These are phyloP conservation scores for Logfia minima DNA, from an alignment of 129 eudicot species.

Conservation along the genomic window DNA sequence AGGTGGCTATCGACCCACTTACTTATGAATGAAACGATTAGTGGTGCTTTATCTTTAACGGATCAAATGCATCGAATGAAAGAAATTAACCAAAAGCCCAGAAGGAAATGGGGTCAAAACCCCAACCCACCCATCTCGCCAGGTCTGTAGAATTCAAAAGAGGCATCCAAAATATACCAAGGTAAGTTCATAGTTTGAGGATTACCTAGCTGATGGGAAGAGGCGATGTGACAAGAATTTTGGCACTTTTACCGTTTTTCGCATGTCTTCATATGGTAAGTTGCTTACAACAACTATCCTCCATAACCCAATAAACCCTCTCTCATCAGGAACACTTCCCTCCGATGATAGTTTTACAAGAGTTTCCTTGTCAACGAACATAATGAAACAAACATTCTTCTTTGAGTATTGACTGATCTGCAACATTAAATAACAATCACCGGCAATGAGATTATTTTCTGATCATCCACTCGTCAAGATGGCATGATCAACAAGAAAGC, in stretches of 20 bases:
- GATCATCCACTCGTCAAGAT: neutral
- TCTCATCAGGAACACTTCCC: constrained; percentile 74
- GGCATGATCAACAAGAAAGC: neutral
- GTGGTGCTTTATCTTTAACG: neutral
- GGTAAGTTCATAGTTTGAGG: constrained; percentile 17
- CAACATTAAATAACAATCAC: constrained; percentile 29
- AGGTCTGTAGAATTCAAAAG: neutral
- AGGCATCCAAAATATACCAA: neutral
- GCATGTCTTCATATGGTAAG: constrained; percentile 85
- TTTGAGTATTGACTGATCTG: constrained; percentile 87
- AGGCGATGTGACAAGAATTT: constrained; percentile 92
- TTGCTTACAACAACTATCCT: constrained; percentile 75
- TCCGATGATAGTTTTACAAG: constrained; percentile 60
- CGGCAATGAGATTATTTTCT: constrained; percentile 1
- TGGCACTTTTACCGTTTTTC: constrained; percentile 98
- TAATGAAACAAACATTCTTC: constrained; percentile 77
- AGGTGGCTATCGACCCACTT: neutral
- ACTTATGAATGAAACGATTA: neutral
- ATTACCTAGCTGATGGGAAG: constrained; percentile 92
- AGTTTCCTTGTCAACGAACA: constrained; percentile 87
- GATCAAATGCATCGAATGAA: neutral
- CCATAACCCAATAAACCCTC: constrained; percentile 84
- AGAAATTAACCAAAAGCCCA: neutral
- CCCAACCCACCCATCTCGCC: neutral
- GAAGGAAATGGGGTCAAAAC: neutral